phyloP scores from a whole-genome alignment of 2,329 filamentous ascomycete genomes.

The Neonectria faginata region DNA sequence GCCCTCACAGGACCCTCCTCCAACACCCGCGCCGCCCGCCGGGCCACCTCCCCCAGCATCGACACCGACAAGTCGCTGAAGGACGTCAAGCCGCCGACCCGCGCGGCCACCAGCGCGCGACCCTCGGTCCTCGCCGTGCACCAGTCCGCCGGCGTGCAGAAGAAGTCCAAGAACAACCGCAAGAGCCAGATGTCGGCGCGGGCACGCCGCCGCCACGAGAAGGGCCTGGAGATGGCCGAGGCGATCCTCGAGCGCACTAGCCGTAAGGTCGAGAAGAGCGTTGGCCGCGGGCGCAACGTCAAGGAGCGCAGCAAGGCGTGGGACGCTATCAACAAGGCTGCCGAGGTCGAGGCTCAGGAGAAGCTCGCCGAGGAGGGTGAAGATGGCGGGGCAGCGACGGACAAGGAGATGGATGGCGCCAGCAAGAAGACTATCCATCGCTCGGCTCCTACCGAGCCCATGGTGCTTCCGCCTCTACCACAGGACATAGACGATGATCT shows the following conservation, averaged over 20 bases:
- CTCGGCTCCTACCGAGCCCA: not conserved
- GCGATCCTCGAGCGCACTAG: constrained; percentile 70
- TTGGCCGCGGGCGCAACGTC: constrained; percentile 59
- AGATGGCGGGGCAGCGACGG: constrained; percentile 50
- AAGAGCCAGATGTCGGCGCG: constrained; percentile 66
- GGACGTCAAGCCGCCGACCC: constrained; percentile 63
- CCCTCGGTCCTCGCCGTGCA: constrained; percentile 78
- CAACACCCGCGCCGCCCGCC: constrained; percentile 80
- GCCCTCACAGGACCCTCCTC: constrained; percentile 66
- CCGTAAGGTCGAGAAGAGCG: constrained; percentile 67
- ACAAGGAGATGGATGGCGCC: constrained; percentile 52
- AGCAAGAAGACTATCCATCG: constrained; percentile 18
- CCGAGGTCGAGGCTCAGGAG: constrained; percentile 36
- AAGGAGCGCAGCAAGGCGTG: constrained; percentile 65
- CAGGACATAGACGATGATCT: constrained; percentile 51
- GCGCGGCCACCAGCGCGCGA: constrained; percentile 54
- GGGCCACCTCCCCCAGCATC: constrained; percentile 77
- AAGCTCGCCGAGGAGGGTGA: constrained; percentile 35
- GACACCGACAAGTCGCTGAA: constrained; percentile 79
- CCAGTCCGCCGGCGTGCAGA: constrained; percentile 73
- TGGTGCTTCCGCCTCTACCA: constrained; percentile 26
- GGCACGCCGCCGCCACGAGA: constrained; percentile 67
- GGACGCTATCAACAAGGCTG: constrained; percentile 67
- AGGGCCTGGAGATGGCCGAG: constrained; percentile 68
- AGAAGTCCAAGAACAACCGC: constrained; percentile 71